phyloP scores from a whole-genome alignment of 352 stramenopile genomes.

The Chrysophaeum taylorii region DNA sequence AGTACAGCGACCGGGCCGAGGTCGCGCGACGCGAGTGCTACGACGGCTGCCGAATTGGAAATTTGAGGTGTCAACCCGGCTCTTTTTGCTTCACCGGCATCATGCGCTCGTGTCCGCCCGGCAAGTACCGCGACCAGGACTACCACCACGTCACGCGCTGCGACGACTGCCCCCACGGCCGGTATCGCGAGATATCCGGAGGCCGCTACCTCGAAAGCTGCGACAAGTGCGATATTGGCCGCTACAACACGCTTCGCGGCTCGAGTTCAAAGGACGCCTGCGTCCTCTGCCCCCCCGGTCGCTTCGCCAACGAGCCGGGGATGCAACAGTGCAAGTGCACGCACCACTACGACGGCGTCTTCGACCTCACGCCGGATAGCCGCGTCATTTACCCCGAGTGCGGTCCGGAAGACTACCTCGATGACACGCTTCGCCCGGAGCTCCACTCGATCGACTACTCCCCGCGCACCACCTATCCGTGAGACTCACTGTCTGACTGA shows the following conservation, averaged over 20 bases:
- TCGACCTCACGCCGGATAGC: neutral
- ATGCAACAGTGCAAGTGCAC: slow-evolving; percentile 12
- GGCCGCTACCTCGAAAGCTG: neutral
- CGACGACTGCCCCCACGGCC: slow-evolving; percentile 4
- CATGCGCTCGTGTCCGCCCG: neutral
- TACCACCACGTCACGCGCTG: slow-evolving; percentile 1
- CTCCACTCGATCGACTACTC: neutral
- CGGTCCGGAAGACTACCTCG: neutral
- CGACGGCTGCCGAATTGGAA: neutral
- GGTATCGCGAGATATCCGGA: neutral
- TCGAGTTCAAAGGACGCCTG: neutral
- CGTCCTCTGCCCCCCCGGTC: neutral
- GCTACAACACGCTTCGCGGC: neutral
- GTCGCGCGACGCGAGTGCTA: slow-evolving; percentile 1
- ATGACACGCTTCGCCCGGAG: neutral
- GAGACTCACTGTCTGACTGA: too few species aligned
- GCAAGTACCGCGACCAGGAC: slow-evolving; percentile 4
- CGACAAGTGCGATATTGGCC: neutral
- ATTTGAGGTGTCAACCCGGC: neutral
- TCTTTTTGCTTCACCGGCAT: neutral
- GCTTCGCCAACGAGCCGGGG: slow-evolving; percentile 3
- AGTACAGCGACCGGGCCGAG: neutral
- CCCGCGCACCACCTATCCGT: neutral
- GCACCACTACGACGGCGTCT: neutral
- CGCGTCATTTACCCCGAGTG: neutral